phyloP scores from a whole-genome alignment of 1,284 basidiomycete species.

The Ganoderma lucidum region DNA sequence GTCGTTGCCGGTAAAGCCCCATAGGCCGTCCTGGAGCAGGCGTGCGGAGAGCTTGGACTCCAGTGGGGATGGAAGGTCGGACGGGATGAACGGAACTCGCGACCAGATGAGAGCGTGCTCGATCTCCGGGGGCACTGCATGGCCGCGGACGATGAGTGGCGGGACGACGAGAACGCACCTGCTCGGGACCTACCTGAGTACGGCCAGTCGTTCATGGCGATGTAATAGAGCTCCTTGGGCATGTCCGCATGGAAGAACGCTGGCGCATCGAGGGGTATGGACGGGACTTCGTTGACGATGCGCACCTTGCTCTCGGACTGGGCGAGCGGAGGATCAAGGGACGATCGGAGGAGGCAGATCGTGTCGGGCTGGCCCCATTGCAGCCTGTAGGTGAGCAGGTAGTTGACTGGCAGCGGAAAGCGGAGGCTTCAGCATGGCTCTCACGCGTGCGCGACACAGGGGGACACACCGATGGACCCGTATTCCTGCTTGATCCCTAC shows the following conservation, averaged over 20 bases:
- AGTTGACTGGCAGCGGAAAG: slow-evolving; percentile 58
- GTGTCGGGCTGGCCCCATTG: slow-evolving; percentile 78
- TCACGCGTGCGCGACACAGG: not conserved
- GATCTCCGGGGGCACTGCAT: slow-evolving; percentile 70
- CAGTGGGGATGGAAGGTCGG: slow-evolving; percentile 49
- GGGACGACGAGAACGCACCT: not conserved
- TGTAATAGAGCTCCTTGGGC: slow-evolving; percentile 65
- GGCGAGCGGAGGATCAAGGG: slow-evolving; percentile 29
- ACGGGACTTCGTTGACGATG: slow-evolving; percentile 31
- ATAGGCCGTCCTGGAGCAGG: slow-evolving; percentile 74
- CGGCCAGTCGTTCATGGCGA: slow-evolving; percentile 86
- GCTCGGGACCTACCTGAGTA: slow-evolving; percentile 68
- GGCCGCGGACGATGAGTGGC: not conserved
- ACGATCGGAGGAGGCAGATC: slow-evolving; percentile 55
- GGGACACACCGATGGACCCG: slow-evolving; percentile 65
- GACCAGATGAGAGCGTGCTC: slow-evolving; percentile 84
- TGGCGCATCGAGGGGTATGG: slow-evolving; percentile 44
- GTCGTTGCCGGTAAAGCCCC: slow-evolving; percentile 75
- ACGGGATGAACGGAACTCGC: slow-evolving; percentile 71
- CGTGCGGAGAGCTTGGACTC: slow-evolving; percentile 55
- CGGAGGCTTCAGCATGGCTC: not conserved
- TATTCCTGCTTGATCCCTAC: slow-evolving; percentile 61
- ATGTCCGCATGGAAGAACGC: slow-evolving; percentile 72
- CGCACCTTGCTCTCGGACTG: slow-evolving; percentile 4
- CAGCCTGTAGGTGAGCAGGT: slow-evolving; percentile 68